Evolutionary conservation across 306 rosid genomes (phyloP).

Genomic region (Citrullus amarus): DNA sequence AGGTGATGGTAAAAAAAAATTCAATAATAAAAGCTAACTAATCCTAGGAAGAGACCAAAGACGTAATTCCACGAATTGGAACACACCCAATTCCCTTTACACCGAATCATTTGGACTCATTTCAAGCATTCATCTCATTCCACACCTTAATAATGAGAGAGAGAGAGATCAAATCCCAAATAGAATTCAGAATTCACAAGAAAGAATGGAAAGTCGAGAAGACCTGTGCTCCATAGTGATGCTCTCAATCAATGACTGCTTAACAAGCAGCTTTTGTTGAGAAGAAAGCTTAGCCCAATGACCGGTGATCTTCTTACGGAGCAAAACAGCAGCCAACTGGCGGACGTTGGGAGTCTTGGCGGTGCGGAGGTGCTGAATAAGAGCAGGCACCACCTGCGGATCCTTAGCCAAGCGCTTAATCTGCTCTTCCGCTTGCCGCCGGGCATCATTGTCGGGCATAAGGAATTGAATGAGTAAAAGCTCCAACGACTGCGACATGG

Average conservation of each 20-base stretch:
- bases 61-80: neutral
- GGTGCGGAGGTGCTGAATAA: conserved; percentile 82
- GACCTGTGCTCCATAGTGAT: conserved; percentile 92
- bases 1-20: neutral
- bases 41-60: neutral
- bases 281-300: conserved; percentile 96
- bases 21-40: neutral
- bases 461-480: conserved; percentile 78
- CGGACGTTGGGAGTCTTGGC: conserved; percentile 98
- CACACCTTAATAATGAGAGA: neutral
- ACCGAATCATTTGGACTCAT: neutral
- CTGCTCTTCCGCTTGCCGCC: conserved; percentile 98
- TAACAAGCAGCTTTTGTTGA: conserved; percentile 53
- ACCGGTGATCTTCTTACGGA: conserved; percentile 95
- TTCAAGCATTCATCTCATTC: neutral
- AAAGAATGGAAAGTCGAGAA: neutral
- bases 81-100: conserved; percentile 1
- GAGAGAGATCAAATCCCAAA: neutral
- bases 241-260: conserved; percentile 72
- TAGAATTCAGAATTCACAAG: neutral
- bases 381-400: conserved; percentile 86
- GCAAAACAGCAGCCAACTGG: conserved; percentile 84
- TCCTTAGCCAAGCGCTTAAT: conserved; percentile 87
- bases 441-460: conserved; percentile 96
- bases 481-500: conserved; percentile 89